Evolutionary conservation across 108 stramenopile species (phyloP), one percentile per base, ranked within the genome.

Genomic region (Craspedostauros australis): DNA sequence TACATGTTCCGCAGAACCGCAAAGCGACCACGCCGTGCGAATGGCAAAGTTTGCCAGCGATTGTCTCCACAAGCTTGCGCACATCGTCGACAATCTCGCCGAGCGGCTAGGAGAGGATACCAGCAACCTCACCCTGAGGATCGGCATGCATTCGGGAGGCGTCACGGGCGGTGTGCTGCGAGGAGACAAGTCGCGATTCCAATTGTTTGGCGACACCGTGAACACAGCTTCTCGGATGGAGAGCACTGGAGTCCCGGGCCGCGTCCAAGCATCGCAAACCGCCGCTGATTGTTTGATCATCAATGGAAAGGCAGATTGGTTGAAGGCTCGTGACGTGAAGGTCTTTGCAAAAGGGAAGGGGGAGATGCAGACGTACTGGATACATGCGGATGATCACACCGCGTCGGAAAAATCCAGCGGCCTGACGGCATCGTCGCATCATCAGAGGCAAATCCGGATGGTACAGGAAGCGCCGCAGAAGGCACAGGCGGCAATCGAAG

Each of bases 151-250:
- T 49, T 49, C 48, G 29, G 48, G 48, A 18, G n/a, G n/a, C n/a
- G 52, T 54, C 5, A 54, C 52, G 6, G 52, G 19, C 22, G 52
- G 52, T 22, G 52, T 54, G 11, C 24, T 54, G 9, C 18, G 52
- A 16, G 52, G 52, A 14, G 52, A 54, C 19, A 22, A 28, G 25
- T 38, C 25, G 37, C 52, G 52, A 12, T 54, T 54, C 14, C 52
- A 54, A 21, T 38, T 54, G 20, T 54, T 54, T 21, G 52, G 52
- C 14, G 52, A 54, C 36, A 54, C 52, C 5, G 39, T 54, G 52
- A 54, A 54, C 36, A 54, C 52, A 22, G 52, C 52, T 5, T 22
- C 52, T 11, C 52, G 42, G 5, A 43, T 36, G 32, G 49, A 50
- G 42, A 6, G 14, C 21, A n/a, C 11, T 12, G 42, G 42, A 12